Conservation (phyloP, 495 filamentous ascomycete genomes). For the Lepidopterella palustris region DNA sequence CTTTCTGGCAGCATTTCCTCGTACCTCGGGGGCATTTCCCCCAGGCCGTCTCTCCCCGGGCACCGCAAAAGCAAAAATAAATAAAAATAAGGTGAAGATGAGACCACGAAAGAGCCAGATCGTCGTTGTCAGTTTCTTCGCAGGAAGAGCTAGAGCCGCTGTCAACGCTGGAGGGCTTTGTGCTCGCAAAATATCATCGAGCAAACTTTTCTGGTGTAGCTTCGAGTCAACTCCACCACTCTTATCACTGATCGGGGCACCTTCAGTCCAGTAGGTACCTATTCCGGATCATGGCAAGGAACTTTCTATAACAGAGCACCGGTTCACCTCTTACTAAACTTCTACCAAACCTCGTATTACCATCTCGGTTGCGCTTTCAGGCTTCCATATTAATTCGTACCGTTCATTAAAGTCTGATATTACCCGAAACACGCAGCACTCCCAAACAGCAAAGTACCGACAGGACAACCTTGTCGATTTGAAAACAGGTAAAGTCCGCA, state of each 20-base stretch:
- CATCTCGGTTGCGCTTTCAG: neutral
- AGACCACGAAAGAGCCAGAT: neutral
- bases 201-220: too few species aligned
- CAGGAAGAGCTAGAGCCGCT: neutral
- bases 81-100: conserved; percentile 1
- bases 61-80: conserved; percentile 13
- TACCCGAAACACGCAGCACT: conserved; percentile 12
- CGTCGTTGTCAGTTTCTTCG: neutral
- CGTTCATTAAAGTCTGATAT: conserved; percentile 12
- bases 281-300: neutral
- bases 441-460: conserved; percentile 17
- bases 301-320: neutral
- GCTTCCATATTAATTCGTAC: neutral
- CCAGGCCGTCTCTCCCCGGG: conserved; percentile 10
- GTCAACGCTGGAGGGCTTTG: neutral
- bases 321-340: neutral
- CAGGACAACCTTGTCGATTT: conserved; percentile 9
- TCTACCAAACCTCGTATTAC: neutral
- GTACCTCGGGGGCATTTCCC: conserved; percentile 10
- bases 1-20: conserved; percentile 9
- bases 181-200: neutral
- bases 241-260: too few species aligned
- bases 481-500: neutral
- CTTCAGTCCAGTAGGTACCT: neutral
- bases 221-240: too few species aligned